Percentiles rank a stretch among this genome's conserved stretches.
phyloP scores from a whole-genome alignment of 352 stramenopile genomes.

The Globisporangium sylvaticum region DNA sequence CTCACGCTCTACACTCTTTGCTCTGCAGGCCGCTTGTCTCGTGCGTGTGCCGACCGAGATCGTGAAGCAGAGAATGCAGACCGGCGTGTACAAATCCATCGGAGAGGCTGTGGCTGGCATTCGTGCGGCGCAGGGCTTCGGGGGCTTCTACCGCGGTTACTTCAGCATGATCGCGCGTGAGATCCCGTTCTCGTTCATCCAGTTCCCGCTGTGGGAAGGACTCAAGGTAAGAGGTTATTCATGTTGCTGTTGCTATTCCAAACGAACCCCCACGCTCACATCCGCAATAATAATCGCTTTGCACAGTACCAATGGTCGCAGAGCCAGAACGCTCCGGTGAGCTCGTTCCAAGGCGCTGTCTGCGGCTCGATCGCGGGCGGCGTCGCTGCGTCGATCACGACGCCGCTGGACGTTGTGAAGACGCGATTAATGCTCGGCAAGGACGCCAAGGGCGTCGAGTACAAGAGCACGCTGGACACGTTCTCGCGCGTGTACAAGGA shows the following conservation, averaged over 20 bases:
- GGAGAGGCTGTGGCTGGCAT: conserved; percentile 74
- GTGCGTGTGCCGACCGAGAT: conserved; percentile 99
- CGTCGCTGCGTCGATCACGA: conserved; percentile 96
- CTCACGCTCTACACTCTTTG: neutral
- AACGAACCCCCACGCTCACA: neutral
- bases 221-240: conserved; percentile 80
- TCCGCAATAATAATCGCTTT: neutral
- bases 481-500: conserved; percentile 89
- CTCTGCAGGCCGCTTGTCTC: conserved; percentile 89
- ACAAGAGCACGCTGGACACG: conserved; percentile 89
- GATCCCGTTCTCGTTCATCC: conserved; percentile 99
- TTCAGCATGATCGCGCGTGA: conserved; percentile 98
- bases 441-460: conserved; percentile 91
- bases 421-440: conserved; percentile 98
- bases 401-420: conserved; percentile 99
- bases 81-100: conserved; percentile 81
- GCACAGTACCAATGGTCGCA: conserved; percentile 73
- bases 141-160: conserved; percentile 96
- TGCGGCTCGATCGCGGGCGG: conserved; percentile 95
- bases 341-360: conserved; percentile 89
- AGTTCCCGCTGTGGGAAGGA: conserved; percentile 99
- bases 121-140: conserved; percentile 60
- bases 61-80: conserved; percentile 99
- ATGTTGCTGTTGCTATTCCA: neutral
- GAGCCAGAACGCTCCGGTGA: conserved; percentile 73